Evolutionary conservation across 768 basidiomycete species (phyloP).

Genomic region (Suillus clintonianus): DNA sequence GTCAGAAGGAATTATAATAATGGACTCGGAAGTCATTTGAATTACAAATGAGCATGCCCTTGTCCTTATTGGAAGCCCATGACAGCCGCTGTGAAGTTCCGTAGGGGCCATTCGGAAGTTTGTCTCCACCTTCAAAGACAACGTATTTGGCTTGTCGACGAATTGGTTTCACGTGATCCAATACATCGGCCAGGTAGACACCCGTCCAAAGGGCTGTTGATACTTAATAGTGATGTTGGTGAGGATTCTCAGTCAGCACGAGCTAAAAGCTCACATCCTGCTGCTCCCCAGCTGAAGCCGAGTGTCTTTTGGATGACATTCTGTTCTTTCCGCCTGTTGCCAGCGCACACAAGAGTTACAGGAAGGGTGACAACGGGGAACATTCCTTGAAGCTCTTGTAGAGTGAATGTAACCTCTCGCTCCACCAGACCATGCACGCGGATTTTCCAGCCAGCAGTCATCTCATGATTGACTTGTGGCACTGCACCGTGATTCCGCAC

Average conservation of each 20-base stretch:
- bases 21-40: not conserved
- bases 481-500: constrained; percentile 69
- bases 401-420: constrained; percentile 38
- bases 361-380: constrained; percentile 60
- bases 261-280: constrained; percentile 31
- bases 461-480: constrained; percentile 43
- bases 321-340: constrained; percentile 67
- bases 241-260: constrained; percentile 3
- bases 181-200: constrained; percentile 55
- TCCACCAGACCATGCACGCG: constrained; percentile 41
- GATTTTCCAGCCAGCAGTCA: constrained; percentile 45
- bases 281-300: constrained; percentile 59
- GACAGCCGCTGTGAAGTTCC: constrained; percentile 51
- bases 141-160: constrained; percentile 46
- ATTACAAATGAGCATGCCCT: constrained; percentile 51
- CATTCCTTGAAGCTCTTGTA: constrained; percentile 44
- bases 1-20: not conserved
- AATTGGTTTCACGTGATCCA: constrained; percentile 45
- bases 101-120: constrained; percentile 59
- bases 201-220: constrained; percentile 63
- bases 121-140: constrained; percentile 60
- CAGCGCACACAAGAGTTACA: constrained; percentile 63
- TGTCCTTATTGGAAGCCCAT: constrained; percentile 46
- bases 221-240: constrained; percentile 23
- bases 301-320: constrained; percentile 58